Percentiles rank a stretch among this genome's conserved stretches.
phyloP scores from a whole-genome alignment of 345 rosid species.

The Arabis alpina region DNA sequence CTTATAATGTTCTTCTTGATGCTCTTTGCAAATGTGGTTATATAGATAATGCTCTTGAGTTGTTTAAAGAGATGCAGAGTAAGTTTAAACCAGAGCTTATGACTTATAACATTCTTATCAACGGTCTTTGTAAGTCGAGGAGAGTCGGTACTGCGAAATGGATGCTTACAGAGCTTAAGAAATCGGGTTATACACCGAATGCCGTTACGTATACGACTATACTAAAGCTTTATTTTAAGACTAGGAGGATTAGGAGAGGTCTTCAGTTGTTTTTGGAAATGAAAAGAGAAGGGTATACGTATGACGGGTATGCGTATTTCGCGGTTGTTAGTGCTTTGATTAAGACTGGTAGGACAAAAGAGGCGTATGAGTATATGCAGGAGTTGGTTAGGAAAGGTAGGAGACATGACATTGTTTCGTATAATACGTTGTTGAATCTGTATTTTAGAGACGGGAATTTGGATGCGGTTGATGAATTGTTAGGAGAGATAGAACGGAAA shows the following conservation, averaged over 20 bases:
- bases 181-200: constrained; percentile 60
- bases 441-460: constrained; percentile 62
- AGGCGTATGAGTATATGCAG: constrained; percentile 55
- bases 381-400: constrained; percentile 53
- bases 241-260: constrained; percentile 62
- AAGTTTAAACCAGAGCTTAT: constrained; percentile 53
- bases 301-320: constrained; percentile 78
- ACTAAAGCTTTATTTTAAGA: constrained; percentile 64
- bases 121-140: constrained; percentile 72
- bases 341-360: constrained; percentile 59
- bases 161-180: constrained; percentile 59
- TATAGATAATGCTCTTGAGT: constrained; percentile 53
- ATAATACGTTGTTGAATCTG: constrained; percentile 71
- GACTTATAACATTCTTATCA: constrained; percentile 75
- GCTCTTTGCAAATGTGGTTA: constrained; percentile 79
- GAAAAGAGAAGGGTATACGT: constrained; percentile 69
- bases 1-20: constrained; percentile 73
- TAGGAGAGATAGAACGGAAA: constrained; percentile 58
- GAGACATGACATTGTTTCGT: constrained; percentile 69
- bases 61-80: constrained; percentile 64
- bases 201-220: constrained; percentile 75
- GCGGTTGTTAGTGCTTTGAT: constrained; percentile 67
- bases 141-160: constrained; percentile 58
- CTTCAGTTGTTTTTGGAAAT: constrained; percentile 59
- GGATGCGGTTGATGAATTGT: constrained; percentile 57